phyloP scores from a whole-genome alignment of 2,329 filamentous ascomycete species.

The Fusarium robinianum region DNA sequence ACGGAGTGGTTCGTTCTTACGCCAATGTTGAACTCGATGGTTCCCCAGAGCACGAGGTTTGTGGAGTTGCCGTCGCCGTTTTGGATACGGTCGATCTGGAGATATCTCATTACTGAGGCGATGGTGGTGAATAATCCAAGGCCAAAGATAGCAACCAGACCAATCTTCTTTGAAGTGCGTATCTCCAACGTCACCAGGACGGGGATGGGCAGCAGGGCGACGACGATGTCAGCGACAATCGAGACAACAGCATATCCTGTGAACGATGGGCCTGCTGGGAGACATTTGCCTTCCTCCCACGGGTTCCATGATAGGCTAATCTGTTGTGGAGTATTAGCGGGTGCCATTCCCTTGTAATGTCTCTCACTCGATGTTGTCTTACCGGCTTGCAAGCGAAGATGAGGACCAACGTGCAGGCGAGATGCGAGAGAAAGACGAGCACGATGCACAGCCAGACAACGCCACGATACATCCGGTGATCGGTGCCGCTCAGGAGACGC shows the following conservation, averaged over 20 bases:
- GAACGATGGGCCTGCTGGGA: slow-evolving; percentile 53
- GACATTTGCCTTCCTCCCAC: slow-evolving; percentile 46
- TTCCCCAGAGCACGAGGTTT: slow-evolving; percentile 60
- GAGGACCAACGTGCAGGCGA: slow-evolving; percentile 54
- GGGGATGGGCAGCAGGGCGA: slow-evolving; percentile 56
- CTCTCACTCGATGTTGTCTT: slow-evolving; percentile 17
- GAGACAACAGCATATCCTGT: slow-evolving; percentile 57
- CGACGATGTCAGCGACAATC: slow-evolving; percentile 55
- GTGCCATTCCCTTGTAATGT: not conserved
- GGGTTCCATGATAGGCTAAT: slow-evolving; percentile 53
- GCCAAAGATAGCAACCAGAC: slow-evolving; percentile 56
- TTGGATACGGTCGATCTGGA: slow-evolving; percentile 55
- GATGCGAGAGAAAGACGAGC: slow-evolving; percentile 50
- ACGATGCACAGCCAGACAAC: slow-evolving; percentile 51
- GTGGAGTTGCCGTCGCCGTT: slow-evolving; percentile 58
- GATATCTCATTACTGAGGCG: slow-evolving; percentile 57
- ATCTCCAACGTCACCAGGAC: slow-evolving; percentile 55
- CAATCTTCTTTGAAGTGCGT: slow-evolving; percentile 52
- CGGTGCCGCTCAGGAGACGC: slow-evolving; percentile 54
- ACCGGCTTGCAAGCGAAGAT: slow-evolving; percentile 57
- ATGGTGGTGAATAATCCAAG: slow-evolving; percentile 60
- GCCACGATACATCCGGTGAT: slow-evolving; percentile 49
- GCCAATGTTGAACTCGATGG: slow-evolving; percentile 61
- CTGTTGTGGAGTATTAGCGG: slow-evolving; percentile 20
- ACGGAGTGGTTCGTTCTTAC: slow-evolving; percentile 41